A percentile compares a stretch with the other conserved stretches of the same genome.
Conservation (phyloP, 768 basidiomycete genomes). For the Baorangia bicolor region DNA sequence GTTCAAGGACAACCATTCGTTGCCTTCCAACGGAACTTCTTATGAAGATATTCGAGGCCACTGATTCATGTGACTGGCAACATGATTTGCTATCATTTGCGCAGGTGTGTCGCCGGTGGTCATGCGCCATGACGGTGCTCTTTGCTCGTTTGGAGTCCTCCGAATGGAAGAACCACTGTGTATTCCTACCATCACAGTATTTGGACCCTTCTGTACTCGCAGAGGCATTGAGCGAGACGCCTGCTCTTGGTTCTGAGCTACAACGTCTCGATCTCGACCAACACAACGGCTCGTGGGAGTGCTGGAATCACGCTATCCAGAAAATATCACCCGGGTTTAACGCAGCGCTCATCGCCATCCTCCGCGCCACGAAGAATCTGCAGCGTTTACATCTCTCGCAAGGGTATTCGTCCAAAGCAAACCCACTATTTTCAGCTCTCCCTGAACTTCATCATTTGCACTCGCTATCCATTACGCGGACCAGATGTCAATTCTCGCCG, state of each 20-base stretch:
- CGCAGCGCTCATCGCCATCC: background rate
- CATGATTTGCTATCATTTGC: conserved; percentile 1
- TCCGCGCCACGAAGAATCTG: conserved; percentile 2
- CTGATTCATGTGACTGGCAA: background rate
- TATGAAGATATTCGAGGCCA: background rate
- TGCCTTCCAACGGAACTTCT: conserved; percentile 1
- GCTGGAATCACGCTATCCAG: background rate
- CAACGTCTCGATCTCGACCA: background rate
- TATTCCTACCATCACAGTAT: background rate
- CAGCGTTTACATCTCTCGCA: background rate
- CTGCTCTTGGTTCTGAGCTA: background rate
- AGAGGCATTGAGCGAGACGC: background rate
- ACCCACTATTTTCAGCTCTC: background rate
- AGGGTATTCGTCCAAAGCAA: background rate
- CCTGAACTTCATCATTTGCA: background rate
- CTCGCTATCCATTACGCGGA: background rate
- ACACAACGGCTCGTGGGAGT: background rate
- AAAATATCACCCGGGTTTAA: background rate
- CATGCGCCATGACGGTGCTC: background rate
- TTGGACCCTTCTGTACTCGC: background rate
- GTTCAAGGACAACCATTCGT: background rate
- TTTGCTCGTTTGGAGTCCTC: background rate
- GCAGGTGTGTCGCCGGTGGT: conserved; percentile 12
- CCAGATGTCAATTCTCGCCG: background rate
- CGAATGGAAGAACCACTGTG: background rate